Evolutionary conservation across 2,329 filamentous ascomycete species (phyloP), one percentile per base, ranked within the genome.

Genomic region (Cytospora piceicola): DNA sequence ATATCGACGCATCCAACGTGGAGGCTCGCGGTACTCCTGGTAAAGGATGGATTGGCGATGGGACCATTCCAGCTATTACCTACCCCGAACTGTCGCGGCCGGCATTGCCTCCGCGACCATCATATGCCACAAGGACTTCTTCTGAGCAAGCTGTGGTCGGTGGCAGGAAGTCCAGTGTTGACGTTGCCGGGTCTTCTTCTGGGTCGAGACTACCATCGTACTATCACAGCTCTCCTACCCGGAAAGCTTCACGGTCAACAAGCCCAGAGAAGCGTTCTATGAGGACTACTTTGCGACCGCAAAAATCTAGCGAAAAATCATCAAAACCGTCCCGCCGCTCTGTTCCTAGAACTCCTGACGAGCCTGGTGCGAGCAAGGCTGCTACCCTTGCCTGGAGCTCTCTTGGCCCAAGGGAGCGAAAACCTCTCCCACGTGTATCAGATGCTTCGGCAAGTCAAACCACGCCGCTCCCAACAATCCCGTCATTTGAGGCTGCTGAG

Each of bases 81-180:
- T 96, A 96, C 74, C 85, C 88, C 5, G 90, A 96, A 71, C 81
- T 96, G n/a, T 90, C 91, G n/a, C 87, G 88, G 64, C 90, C 90
- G 15, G 73, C 79, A 15, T 78, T 87, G 12, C 82, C 88, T 15
- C 79, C 83, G 58, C 82, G 91, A 29, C 85, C 87, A 30, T 81
- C 83, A 0, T 75, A 85, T 51, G 83, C 85, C n/a, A 78, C 75
- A 61, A 83, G 80, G 75, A 81, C 79, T 73, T 85, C 82, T 61
- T 85, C 83, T 0, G 84, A 86, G 51, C 76, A 77, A 36, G 77
- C 80, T 51, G 75, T 79, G 20, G 74, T 79, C 29, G 78, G 79
- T 61, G 72, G 75, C 15, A 73, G 72, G 9, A 67, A 63, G 29
- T 64, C 70, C 29, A 70, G 71, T 42, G 42, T 60, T 9, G 63